A percentile compares a stretch with the other conserved stretches of the same genome.
phyloP scores from a whole-genome alignment of 2,329 filamentous ascomycete species.

The Pestalotiopsis sp. region DNA sequence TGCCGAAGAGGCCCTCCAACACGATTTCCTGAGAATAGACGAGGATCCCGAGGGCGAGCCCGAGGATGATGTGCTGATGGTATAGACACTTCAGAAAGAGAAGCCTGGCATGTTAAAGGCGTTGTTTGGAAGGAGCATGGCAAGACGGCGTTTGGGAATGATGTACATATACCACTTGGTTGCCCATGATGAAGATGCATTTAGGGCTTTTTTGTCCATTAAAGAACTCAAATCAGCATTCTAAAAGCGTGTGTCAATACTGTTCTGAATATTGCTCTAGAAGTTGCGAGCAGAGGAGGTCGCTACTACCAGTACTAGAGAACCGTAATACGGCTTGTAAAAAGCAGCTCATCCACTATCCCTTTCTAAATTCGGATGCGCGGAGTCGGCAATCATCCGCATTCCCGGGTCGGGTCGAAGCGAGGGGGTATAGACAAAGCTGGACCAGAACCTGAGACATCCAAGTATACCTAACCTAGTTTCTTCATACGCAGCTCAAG shows the following conservation, averaged over 20 bases:
- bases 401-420: too few relatives aligned
- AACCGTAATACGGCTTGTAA: too few relatives aligned
- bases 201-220: too few relatives aligned
- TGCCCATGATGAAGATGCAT: neutral
- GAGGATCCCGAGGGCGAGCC: constrained; percentile 25
- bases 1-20: constrained; percentile 70
- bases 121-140: neutral
- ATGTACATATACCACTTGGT: neutral
- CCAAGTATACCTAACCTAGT: neutral
- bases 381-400: too few relatives aligned
- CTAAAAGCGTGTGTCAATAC: too few relatives aligned
- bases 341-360: too few relatives aligned
- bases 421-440: too few relatives aligned
- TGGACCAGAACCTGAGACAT: neutral
- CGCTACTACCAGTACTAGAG: too few relatives aligned
- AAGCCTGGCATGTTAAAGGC: constrained; percentile 1
- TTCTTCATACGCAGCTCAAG: neutral
- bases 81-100: neutral
- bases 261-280: too few relatives aligned
- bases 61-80: constrained; percentile 55
- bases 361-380: too few relatives aligned
- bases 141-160: neutral
- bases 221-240: too few relatives aligned
- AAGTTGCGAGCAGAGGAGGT: too few relatives aligned
- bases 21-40: constrained; percentile 63